Conservation (phyloP, 306 rosid genomes). For the Cucurbita argyrosperma region DNA sequence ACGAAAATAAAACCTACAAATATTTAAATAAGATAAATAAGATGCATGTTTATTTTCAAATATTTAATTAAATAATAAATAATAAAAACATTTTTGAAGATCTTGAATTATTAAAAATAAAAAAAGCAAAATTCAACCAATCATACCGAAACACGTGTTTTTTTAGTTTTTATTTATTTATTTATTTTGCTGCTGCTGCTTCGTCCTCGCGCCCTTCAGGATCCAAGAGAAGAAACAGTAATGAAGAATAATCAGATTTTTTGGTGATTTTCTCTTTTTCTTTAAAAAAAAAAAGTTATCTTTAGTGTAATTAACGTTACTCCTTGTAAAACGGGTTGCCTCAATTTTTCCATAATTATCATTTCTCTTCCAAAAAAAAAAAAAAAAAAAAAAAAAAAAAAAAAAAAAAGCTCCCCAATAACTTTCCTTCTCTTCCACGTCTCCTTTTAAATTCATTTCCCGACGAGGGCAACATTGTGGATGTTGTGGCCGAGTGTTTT, state of each 20-base stretch:
- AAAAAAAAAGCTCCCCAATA: background rate
- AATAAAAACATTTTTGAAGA: no score
- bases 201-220: background rate
- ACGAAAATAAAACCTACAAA: no score
- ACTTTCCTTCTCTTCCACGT: constrained; percentile 7
- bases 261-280: no score
- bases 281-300: background rate
- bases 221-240: background rate
- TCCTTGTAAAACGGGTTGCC: background rate
- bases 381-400: background rate
- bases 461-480: background rate
- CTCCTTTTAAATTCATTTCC: background rate
- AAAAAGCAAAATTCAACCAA: background rate
- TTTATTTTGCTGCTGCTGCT: background rate
- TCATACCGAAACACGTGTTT: background rate
- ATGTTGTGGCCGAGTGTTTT: background rate
- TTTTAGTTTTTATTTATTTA: no score
- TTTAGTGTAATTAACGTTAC: background rate
- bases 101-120: no score
- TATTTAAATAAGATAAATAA: no score
- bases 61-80: no score
- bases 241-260: background rate
- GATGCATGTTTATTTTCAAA: no score
- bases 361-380: background rate
- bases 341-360: background rate